phyloP scores from a whole-genome alignment of 1,284 basidiomycete genomes.

The Rhodofomes roseus region DNA sequence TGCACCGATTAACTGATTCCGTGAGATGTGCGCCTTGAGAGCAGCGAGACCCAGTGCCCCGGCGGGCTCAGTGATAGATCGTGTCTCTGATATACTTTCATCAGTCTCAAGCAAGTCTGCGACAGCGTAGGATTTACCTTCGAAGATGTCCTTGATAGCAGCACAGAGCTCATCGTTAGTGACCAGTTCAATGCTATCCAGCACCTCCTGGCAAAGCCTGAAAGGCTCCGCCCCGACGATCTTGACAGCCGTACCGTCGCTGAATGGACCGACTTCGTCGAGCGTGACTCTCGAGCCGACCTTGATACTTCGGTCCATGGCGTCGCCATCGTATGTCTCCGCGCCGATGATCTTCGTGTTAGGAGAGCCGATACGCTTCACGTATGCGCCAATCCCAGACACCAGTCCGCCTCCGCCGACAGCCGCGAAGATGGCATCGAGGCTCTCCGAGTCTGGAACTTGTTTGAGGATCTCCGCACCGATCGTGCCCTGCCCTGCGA shows the following conservation, averaged over 20 bases:
- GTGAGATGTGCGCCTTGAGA: conserved; percentile 83
- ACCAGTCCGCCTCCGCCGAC: conserved; percentile 94
- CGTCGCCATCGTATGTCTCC: conserved; percentile 96
- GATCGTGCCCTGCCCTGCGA: conserved; percentile 96
- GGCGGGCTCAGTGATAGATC: conserved; percentile 93
- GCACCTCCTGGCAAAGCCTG: conserved; percentile 80
- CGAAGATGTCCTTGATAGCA: conserved; percentile 98
- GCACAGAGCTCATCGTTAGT: conserved; percentile 98
- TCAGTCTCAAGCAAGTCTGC: neutral
- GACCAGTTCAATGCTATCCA: conserved; percentile 87
- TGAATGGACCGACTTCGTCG: conserved; percentile 92
- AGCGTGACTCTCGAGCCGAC: conserved; percentile 81
- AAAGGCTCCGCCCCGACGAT: conserved; percentile 95
- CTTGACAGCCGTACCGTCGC: conserved; percentile 98
- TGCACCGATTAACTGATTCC: conserved; percentile 79
- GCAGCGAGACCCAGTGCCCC: conserved; percentile 95
- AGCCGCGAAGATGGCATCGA: conserved; percentile 88
- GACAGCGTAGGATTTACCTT: conserved; percentile 57
- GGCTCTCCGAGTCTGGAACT: conserved; percentile 62
- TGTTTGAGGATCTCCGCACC: conserved; percentile 95
- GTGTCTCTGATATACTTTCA: conserved; percentile 62
- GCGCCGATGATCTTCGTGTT: conserved; percentile 83
- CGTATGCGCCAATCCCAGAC: conserved; percentile 87
- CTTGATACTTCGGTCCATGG: conserved; percentile 80
- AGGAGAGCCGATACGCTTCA: conserved; percentile 91